These are phyloP conservation scores for Malus hybrid DNA, from an alignment of 331 rosid species.

Conservation along the genomic window DNA sequence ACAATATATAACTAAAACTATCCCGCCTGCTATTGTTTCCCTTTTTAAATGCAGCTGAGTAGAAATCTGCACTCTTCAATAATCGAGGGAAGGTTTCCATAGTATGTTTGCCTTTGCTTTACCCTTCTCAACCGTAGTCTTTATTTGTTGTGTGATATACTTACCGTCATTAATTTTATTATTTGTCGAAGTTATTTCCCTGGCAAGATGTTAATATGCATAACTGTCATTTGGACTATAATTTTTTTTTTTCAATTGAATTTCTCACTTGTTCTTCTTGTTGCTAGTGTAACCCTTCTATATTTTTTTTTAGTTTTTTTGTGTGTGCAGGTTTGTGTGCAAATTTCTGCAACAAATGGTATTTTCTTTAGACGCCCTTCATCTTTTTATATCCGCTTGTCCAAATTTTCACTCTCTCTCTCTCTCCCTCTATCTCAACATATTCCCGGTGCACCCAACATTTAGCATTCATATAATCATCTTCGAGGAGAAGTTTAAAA, in stretches of 20 bases:
- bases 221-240: not conserved
- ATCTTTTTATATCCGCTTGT: not conserved
- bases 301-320: constrained; percentile 16
- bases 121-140: not conserved
- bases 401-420: not conserved
- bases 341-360: constrained; percentile 78
- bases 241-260: not conserved
- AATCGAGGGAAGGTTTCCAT: constrained; percentile 67
- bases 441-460: no score
- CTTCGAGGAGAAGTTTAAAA: no score
- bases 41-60: constrained; percentile 67
- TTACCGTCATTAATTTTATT: constrained; percentile 1
- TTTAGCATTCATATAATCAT: no score
- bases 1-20: not conserved
- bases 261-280: constrained; percentile 8
- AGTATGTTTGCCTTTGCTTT: constrained; percentile 46
- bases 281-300: not conserved
- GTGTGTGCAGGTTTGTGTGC: constrained; percentile 87
- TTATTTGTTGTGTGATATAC: not conserved
- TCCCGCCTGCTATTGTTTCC: not conserved
- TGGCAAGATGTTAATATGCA: not conserved
- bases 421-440: no score
- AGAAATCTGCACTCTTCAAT: constrained; percentile 78
- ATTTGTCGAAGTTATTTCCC: not conserved
- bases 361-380: constrained; percentile 16